Percentiles rank a stretch among this genome's conserved stretches.
phyloP scores from a whole-genome alignment of 208 protist species.

The Phytomonas sp. region DNA sequence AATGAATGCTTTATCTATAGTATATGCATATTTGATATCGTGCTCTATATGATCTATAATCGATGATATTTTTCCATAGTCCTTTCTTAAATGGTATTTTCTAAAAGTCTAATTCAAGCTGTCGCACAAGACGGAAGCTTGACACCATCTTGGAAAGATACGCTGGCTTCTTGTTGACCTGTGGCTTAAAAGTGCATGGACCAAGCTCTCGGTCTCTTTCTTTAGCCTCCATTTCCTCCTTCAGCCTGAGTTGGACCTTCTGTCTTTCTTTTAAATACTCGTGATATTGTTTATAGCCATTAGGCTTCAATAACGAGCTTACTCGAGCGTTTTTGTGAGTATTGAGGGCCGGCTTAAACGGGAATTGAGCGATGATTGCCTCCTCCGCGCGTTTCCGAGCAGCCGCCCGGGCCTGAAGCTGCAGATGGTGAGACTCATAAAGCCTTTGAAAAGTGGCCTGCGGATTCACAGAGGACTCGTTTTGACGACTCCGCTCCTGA shows the following conservation, averaged over 20 bases:
- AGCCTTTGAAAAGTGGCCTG: slow-evolving; percentile 20
- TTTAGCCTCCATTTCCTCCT: slow-evolving; percentile 16
- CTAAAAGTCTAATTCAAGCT: slow-evolving; percentile 42
- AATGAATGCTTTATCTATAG: neutral
- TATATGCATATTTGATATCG: slow-evolving; percentile 1
- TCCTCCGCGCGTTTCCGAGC: slow-evolving; percentile 29
- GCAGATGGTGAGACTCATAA: slow-evolving; percentile 26
- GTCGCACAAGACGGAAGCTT: slow-evolving; percentile 56
- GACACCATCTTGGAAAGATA: slow-evolving; percentile 72
- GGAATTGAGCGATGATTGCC: slow-evolving; percentile 25
- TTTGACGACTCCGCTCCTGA: slow-evolving; percentile 5
- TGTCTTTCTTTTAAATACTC: slow-evolving; percentile 23
- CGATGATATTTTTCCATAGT: slow-evolving; percentile 12
- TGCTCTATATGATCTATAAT: neutral
- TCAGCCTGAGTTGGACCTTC: slow-evolving; percentile 9
- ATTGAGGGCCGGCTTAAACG: slow-evolving; percentile 45
- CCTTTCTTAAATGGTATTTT: neutral
- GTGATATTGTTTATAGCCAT: slow-evolving; percentile 39
- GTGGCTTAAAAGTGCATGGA: slow-evolving; percentile 64
- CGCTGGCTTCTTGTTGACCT: slow-evolving; percentile 43
- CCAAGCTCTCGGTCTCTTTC: slow-evolving; percentile 21
- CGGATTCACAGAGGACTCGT: neutral
- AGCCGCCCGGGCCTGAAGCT: slow-evolving; percentile 11
- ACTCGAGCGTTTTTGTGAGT: slow-evolving; percentile 27
- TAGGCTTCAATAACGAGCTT: slow-evolving; percentile 40